These are phyloP conservation scores for Stachybotrys elegans DNA, from an alignment of 2,329 filamentous ascomycete species.

Conservation along the genomic window DNA sequence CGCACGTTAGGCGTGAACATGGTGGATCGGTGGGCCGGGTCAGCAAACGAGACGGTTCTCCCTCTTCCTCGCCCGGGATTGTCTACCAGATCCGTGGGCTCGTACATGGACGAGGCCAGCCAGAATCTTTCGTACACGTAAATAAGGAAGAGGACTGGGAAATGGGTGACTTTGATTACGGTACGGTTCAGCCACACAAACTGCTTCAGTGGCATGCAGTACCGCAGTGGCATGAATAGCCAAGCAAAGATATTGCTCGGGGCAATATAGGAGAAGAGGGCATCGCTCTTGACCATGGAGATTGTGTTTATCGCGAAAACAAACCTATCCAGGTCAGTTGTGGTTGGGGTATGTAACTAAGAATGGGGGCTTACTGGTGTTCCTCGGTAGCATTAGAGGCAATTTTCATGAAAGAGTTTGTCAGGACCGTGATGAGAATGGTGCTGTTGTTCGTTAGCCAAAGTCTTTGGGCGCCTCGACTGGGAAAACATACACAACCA, in stretches of 20 bases:
- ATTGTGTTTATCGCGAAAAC: constrained; percentile 96
- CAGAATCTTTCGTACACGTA: constrained; percentile 82
- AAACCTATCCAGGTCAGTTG: constrained; percentile 46
- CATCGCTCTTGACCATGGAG: constrained; percentile 97
- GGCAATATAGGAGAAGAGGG: constrained; percentile 87
- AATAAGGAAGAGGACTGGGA: constrained; percentile 80
- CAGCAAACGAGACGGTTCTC: constrained; percentile 51
- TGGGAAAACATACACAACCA: constrained; percentile 60
- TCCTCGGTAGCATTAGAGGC: constrained; percentile 91
- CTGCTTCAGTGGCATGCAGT: constrained; percentile 69
- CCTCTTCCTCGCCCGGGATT: constrained; percentile 49
- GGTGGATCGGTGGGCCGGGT: constrained; percentile 49
- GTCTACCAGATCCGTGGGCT: constrained; percentile 82
- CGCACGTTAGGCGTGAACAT: constrained; percentile 70
- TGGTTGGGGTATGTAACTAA: neutral
- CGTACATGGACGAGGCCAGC: constrained; percentile 70
- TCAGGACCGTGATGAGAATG: constrained; percentile 91
- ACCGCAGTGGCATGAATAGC: constrained; percentile 79
- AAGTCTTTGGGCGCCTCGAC: neutral
- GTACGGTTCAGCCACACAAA: constrained; percentile 86
- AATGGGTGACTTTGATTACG: constrained; percentile 86
- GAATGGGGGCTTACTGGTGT: constrained; percentile 53
- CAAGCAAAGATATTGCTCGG: constrained; percentile 90
- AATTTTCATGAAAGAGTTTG: constrained; percentile 93
- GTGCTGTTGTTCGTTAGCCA: constrained; percentile 43